phyloP scores from a whole-genome alignment of 2,329 filamentous ascomycete genomes.

The Biscogniauxia mediterranea region DNA sequence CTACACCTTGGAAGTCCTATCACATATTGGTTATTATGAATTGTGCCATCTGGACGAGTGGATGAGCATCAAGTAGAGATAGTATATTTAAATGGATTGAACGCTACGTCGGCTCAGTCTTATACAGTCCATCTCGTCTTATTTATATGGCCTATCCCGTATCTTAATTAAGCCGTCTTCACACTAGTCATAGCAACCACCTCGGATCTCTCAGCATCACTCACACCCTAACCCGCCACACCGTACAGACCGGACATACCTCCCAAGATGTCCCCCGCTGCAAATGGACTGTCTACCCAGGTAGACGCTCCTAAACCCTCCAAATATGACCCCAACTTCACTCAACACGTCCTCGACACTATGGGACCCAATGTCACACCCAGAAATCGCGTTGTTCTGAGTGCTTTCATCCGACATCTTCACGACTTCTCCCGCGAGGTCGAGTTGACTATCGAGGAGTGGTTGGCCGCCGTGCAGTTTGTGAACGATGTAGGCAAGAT shows the following conservation, averaged over 20 bases:
- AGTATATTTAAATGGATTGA: constrained; percentile 16
- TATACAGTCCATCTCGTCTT: not conserved
- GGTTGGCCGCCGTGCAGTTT: constrained; percentile 72
- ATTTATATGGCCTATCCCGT: not conserved
- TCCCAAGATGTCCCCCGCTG: constrained; percentile 24
- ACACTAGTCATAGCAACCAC: not conserved
- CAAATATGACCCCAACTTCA: constrained; percentile 74
- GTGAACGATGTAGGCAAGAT: constrained; percentile 73
- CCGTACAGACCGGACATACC: not conserved
- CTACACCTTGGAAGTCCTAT: constrained; percentile 18
- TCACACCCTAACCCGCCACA: not conserved
- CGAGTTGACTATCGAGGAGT: constrained; percentile 74
- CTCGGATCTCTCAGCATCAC: not conserved
- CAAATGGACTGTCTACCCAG: constrained; percentile 30
- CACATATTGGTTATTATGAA: constrained; percentile 18
- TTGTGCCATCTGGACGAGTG: not conserved
- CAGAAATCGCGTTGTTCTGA: constrained; percentile 62
- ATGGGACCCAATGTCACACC: constrained; percentile 69
- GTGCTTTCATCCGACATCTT: constrained; percentile 65
- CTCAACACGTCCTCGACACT: constrained; percentile 67
- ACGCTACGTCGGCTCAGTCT: not conserved
- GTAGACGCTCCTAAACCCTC: constrained; percentile 32
- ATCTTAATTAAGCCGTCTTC: not conserved
- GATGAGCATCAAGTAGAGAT: not conserved
- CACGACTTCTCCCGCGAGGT: constrained; percentile 78